Conservation (phyloP, 1,284 basidiomycete species). For the Fomitiporia mediterranea region DNA sequence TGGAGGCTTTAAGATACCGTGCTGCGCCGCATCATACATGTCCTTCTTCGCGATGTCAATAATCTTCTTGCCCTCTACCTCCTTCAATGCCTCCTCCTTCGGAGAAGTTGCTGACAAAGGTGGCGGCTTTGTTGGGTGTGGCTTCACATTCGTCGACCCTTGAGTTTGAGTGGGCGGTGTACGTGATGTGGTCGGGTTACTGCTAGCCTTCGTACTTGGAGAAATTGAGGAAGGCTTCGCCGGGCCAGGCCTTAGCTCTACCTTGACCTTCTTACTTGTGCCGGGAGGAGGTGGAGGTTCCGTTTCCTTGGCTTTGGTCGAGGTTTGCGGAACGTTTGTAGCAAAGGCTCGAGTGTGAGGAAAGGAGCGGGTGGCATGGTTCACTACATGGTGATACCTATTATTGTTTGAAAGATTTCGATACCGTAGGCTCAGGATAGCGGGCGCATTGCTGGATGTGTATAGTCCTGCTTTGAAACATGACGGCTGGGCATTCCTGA, state of each 20-base stretch:
- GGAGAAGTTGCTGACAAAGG: constrained; percentile 3
- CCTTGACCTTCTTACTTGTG: constrained; percentile 31
- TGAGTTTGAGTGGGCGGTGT: not conserved
- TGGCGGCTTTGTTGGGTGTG: constrained; percentile 9
- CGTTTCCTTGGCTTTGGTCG: not conserved
- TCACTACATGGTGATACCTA: not conserved
- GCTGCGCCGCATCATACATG: constrained; percentile 55
- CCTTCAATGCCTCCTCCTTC: constrained; percentile 13
- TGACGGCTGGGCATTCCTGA: not conserved
- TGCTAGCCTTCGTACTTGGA: constrained; percentile 21
- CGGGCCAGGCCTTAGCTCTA: constrained; percentile 61
- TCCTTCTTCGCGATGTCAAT: constrained; percentile 55
- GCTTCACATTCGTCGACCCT: constrained; percentile 15
- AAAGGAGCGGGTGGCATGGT: not conserved
- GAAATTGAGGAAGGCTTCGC: constrained; percentile 42
- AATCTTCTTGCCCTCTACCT: constrained; percentile 25
- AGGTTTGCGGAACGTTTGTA: constrained; percentile 7
- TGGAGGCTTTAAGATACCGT: constrained; percentile 63
- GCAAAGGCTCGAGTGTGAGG: constrained; percentile 2
- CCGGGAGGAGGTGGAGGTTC: constrained; percentile 2
- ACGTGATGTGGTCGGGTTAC: constrained; percentile 9
- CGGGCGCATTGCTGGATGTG: not conserved
- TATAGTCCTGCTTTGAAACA: not conserved
- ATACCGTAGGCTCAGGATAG: not conserved
- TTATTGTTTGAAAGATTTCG: not conserved